Evolutionary conservation across 345 rosid genomes (phyloP).

Genomic region (Crucihimalaya himalaica): DNA sequence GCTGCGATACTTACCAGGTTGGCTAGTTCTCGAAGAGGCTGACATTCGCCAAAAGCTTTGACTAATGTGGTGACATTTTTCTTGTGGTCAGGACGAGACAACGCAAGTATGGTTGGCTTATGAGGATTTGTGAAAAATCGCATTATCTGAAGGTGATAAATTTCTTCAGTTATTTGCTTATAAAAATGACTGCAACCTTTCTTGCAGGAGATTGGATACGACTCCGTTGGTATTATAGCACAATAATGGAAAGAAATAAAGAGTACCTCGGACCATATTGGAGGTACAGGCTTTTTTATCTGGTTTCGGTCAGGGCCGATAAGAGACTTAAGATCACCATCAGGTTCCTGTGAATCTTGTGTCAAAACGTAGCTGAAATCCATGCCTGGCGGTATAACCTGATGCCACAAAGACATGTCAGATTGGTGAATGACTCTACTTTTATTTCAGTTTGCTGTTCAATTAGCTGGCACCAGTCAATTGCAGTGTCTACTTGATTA

Average conservation of each 20-base stretch:
- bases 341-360: conserved; percentile 79
- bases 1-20: conserved; percentile 58
- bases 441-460: neutral
- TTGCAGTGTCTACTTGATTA: conserved; percentile 8
- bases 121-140: conserved; percentile 89
- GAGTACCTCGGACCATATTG: conserved; percentile 83
- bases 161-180: conserved; percentile 10
- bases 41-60: conserved; percentile 91
- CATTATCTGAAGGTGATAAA: conserved; percentile 60
- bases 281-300: conserved; percentile 69
- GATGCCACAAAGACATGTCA: conserved; percentile 48
- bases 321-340: conserved; percentile 68
- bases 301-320: conserved; percentile 63
- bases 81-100: conserved; percentile 94
- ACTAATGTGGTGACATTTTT: conserved; percentile 85
- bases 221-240: neutral
- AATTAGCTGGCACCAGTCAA: neutral
- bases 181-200: neutral
- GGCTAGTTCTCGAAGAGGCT: conserved; percentile 80
- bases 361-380: conserved; percentile 93
- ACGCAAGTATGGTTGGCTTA: conserved; percentile 85
- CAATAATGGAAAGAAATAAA: conserved; percentile 1
- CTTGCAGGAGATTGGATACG: conserved; percentile 9
- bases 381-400: conserved; percentile 99
- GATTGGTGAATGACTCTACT: conserved; percentile 19